phyloP scores from a whole-genome alignment of 1,284 basidiomycete species.

The Macrocybe sp. region DNA sequence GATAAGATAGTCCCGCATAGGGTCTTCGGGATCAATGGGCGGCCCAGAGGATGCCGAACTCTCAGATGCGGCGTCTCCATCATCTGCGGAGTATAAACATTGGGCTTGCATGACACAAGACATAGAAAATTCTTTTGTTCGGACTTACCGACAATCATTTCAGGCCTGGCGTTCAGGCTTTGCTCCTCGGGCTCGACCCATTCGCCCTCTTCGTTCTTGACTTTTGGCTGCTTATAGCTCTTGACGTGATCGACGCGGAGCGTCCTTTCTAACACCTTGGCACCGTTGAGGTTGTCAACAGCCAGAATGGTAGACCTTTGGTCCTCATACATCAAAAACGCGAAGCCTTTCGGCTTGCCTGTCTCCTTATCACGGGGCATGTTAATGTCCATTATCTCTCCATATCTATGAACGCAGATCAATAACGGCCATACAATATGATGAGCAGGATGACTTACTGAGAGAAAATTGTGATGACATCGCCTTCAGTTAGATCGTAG shows the following conservation, averaged over 20 bases:
- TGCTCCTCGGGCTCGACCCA: conserved; percentile 83
- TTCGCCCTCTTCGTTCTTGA: conserved; percentile 83
- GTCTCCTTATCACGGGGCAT: conserved; percentile 91
- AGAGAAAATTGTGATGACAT: conserved; percentile 96
- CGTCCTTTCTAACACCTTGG: conserved; percentile 81
- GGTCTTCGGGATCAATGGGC: conserved; percentile 91
- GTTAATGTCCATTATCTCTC: conserved; percentile 93
- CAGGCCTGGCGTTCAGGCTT: conserved; percentile 80
- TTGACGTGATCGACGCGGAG: conserved; percentile 93
- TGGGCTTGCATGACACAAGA: not conserved
- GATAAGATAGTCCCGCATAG: conserved; percentile 90
- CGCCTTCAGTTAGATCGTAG: conserved; percentile 91
- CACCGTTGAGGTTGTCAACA: conserved; percentile 98
- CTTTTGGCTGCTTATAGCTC: conserved; percentile 86
- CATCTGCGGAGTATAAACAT: conserved; percentile 32
- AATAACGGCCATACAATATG: not conserved
- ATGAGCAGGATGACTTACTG: conserved; percentile 61
- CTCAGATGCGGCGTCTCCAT: conserved; percentile 45
- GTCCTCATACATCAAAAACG: conserved; percentile 98
- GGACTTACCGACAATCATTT: conserved; percentile 58
- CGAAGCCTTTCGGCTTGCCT: conserved; percentile 88
- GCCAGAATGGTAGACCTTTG: conserved; percentile 94
- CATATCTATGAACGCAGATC: conserved; percentile 59
- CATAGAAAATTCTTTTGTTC: not conserved
- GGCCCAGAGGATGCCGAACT: conserved; percentile 64